These are phyloP conservation scores for Debaryomycetaceae sp. DNA, from an alignment of 1,139 yeast species.

Conservation along the genomic window DNA sequence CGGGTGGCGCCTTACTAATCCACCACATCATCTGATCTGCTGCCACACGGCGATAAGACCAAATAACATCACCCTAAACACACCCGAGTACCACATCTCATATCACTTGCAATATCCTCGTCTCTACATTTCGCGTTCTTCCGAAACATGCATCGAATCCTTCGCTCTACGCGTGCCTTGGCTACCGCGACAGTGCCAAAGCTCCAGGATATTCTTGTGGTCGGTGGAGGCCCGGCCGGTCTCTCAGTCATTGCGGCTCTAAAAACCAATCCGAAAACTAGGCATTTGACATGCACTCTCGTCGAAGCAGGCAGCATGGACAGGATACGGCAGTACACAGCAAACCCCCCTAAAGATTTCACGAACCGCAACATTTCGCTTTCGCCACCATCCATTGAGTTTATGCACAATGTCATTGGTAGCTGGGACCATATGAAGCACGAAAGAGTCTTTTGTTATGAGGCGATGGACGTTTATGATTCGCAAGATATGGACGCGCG, in stretches of 20 bases:
- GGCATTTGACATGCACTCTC: constrained; percentile 50
- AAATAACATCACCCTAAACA: no score
- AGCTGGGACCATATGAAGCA: constrained; percentile 62
- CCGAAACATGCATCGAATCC: no score
- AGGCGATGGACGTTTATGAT: constrained; percentile 78
- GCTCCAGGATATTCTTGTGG: constrained; percentile 64
- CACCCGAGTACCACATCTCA: no score
- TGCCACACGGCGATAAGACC: no score
- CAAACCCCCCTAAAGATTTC: constrained; percentile 46
- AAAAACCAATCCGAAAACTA: constrained; percentile 54
- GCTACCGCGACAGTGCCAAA: constrained; percentile 2
- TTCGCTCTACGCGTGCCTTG: neutral
- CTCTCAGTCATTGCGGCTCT: constrained; percentile 73
- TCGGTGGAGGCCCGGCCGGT: constrained; percentile 99
- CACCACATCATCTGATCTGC: no score
- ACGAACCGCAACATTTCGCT: constrained; percentile 80
- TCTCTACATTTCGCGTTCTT: no score
- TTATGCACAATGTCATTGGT: constrained; percentile 52
- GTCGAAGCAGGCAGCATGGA: constrained; percentile 63
- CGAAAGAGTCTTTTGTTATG: constrained; percentile 69
- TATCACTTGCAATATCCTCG: no score
- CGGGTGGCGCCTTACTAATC: no score
- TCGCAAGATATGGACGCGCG: constrained; percentile 57
- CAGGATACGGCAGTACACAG: constrained; percentile 39
- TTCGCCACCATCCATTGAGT: constrained; percentile 70